Evolutionary conservation across 495 filamentous ascomycete genomes (phyloP), one percentile per base, ranked within the genome.

Genomic region (Niebla homalea): DNA sequence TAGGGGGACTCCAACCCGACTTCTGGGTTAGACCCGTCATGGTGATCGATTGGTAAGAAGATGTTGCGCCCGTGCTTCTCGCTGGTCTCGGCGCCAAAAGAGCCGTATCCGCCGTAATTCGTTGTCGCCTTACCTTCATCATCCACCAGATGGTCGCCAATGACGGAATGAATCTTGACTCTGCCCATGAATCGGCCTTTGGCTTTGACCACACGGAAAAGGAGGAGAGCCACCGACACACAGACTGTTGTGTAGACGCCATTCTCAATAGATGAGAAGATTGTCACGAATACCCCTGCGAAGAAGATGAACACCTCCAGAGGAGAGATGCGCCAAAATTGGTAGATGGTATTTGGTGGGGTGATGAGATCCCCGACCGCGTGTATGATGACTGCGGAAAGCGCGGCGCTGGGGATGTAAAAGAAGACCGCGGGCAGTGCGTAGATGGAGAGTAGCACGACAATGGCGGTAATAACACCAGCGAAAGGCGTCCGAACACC

Each of bases 331-430:
- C 81, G 72, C 92, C 93, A 98, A 71, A 98, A 98, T 62, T 92
- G 85, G 66, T 96, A 97, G 6, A 97, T 74, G 1, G 84, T 88
- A 61, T 94, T 90, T 6, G 93, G 92, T 2, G 90, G 79, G 0
- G 93, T 96, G 66, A 98, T 90, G 43, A 98, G 65, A 58, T 98
- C 92, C 50, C 87, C 87, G 20, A 98, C 92, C 19, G 93, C 92
- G 61, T 98, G 92, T 61, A 98, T 97, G 56, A 98, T 98, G 62
- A 98, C 88, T 43, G 81, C 92, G 7, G 93, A 75, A n/a, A 98
- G 78, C 5, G 79, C 73, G 3, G 92, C 80, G 52, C 76, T 83
- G 2, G 92, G 88, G 56, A 98, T 96, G 66, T 88, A 98, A 71
- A 77, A 97, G 76, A 98, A 98, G 36, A 98, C 79, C 5, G 85